Percentiles rank a stretch among this genome's conserved stretches.
Conservation (phyloP, 75 land plant genomes). For the Cunninghamia lanceolata region DNA sequence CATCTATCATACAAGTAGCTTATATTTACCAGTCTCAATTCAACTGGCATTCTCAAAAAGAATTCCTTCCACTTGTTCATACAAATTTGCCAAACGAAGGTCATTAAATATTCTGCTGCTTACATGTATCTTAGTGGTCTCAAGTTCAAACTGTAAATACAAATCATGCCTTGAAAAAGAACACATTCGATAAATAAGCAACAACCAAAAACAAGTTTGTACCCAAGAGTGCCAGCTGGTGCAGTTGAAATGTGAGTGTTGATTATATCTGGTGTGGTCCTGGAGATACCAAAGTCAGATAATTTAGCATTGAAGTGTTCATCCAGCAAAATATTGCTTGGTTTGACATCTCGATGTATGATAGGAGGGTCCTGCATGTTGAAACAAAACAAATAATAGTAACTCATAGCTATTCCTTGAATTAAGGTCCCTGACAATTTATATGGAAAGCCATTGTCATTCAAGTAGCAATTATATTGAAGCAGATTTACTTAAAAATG, state of each 20-base stretch:
- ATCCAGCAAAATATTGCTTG: conserved; percentile 45
- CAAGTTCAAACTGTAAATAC: neutral
- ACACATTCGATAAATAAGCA: neutral
- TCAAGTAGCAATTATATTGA: neutral
- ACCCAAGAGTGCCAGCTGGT: conserved; percentile 55
- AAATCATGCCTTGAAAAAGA: neutral
- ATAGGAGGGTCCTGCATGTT: conserved; percentile 53
- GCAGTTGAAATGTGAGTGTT: conserved; percentile 44
- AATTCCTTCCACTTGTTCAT: neutral
- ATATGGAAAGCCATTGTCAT: neutral
- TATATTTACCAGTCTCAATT: neutral
- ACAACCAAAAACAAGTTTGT: neutral
- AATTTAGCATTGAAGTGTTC: conserved; percentile 36
- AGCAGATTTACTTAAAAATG: neutral
- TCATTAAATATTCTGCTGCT: neutral
- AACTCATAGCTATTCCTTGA: neutral
- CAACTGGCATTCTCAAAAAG: neutral
- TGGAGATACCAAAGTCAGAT: conserved; percentile 54
- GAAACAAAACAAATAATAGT: neutral
- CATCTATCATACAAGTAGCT: neutral
- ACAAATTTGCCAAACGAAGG: neutral
- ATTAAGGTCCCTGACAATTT: neutral
- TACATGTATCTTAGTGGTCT: neutral
- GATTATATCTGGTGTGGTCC: conserved; percentile 23
- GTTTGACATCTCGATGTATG: conserved; percentile 51